Base-by-base conservation (phyloP, 1,284 basidiomycete genomes). In the Tremellales sp. region DNA sequence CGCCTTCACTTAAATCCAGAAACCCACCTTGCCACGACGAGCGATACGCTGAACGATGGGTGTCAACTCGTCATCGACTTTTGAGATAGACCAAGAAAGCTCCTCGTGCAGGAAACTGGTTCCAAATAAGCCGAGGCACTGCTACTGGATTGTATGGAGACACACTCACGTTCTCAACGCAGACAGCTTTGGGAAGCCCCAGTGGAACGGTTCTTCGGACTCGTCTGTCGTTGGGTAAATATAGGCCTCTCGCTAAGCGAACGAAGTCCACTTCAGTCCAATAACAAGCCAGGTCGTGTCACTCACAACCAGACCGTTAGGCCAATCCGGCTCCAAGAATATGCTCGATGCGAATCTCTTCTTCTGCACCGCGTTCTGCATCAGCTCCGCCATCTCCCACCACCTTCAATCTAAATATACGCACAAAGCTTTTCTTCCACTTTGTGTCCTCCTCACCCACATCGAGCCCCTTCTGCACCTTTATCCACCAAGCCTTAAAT, bases 111-210 rank as follows among this genome's bases (percentile, higher is more conserved):
- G 77, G 66, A 89, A 94, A 31, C 88, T 93, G 58, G 3, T 28
- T 12, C 5, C 13, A 5, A 24, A n/a, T 22, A 41, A 35, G 18
- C 16, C 29, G 28, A 34, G 55, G 34, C 24, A 39, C 12, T 36
- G 13, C 25, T 32, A 3, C 8, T 44, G 18, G 31, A 13, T 34
- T 41, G 19, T 12, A n/a, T 2, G 34, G 5, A 25, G 5, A n/a
- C 29, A 14, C 13, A 74, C 84, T 56, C 65, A 90, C 87, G 79
- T 74, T 58, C 91, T 81, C 42, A 97, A 78, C 1, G 85, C 89
- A 61, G 97, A 91, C 1, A 99, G 80, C 65, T 97, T 93, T 5
- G 94, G 92, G 53, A 94, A 76, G 8, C 91, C 94, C 95, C 95
- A 99, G 60, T 90, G 88, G 68, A 99, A 98, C 0, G 87, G 85